Percentiles rank a stretch among this genome's conserved stretches.
These are phyloP conservation scores for Solanum hybrid DNA, from an alignment of 305 asterid species.

Conservation along the genomic window DNA sequence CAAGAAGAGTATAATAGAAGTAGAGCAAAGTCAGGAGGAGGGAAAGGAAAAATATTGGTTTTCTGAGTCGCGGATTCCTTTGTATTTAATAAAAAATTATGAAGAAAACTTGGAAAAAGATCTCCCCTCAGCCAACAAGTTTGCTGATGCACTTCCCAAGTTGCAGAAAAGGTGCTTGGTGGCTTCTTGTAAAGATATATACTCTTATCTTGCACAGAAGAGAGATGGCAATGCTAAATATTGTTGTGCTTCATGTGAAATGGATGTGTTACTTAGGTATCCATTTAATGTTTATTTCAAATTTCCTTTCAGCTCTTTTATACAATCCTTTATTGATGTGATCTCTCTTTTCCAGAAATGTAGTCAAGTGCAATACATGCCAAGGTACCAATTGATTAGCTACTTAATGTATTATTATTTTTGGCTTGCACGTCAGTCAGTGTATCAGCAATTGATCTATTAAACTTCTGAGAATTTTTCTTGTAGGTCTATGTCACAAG, in stretches of 20 bases:
- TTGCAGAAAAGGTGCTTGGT: slow-evolving; percentile 30
- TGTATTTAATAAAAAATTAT: slow-evolving; percentile 69
- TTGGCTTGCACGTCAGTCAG: not conserved
- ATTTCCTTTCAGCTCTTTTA: not conserved
- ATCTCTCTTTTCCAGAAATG: slow-evolving; percentile 49
- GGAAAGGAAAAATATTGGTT: slow-evolving; percentile 84
- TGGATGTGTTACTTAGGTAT: slow-evolving; percentile 60
- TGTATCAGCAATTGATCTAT: not conserved
- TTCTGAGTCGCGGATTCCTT: slow-evolving; percentile 66
- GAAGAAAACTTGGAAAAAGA: slow-evolving; percentile 44
- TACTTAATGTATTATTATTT: slow-evolving; percentile 6
- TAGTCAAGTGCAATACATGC: slow-evolving; percentile 65
- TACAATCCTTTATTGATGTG: slow-evolving; percentile 8
- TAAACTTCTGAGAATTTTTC: slow-evolving; percentile 4
- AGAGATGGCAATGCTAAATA: slow-evolving; percentile 34
- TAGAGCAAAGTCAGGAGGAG: slow-evolving; percentile 42
- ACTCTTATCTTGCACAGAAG: slow-evolving; percentile 51
- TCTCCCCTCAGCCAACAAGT: slow-evolving; percentile 15
- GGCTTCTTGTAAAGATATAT: slow-evolving; percentile 46
- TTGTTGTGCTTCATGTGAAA: slow-evolving; percentile 52
- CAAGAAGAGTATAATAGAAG: slow-evolving; percentile 62
- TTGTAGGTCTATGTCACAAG: slow-evolving; percentile 74
- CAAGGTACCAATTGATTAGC: slow-evolving; percentile 46
- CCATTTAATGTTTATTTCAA: slow-evolving; percentile 5
- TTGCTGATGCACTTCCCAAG: slow-evolving; percentile 31